Base-by-base conservation (phyloP, 371 early-diverging fungal species). In the Blastocladiella emersonii region DNA sequence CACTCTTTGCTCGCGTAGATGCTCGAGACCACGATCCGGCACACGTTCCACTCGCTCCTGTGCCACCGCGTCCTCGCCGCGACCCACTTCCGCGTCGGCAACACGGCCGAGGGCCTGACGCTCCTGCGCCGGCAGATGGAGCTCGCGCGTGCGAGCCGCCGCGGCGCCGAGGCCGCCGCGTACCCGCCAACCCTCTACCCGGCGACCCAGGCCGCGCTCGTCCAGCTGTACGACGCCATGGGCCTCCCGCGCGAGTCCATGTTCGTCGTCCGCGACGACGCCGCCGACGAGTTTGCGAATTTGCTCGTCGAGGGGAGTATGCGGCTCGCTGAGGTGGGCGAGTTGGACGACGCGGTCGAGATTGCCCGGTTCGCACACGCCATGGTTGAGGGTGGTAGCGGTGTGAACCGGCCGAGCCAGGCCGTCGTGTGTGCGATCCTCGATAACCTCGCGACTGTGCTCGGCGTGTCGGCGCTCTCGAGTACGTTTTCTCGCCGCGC, bases 41-140 rank as follows among this genome's bases (percentile, higher is more conserved):
- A 51, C 53, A 51, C 53, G 32, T 51, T 51, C 32, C 53, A 51
- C 53, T 51, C 53, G 30, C 27, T 51, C 30, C 53, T 30, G 32
- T 25, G 53, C 17, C 53, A 30, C 30, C 53, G 53, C 27, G 32
- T 51, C 3, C 32, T 51, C 15, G 27, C 53, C 30, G 19, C 30
- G 30, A 51, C 53, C 7, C 53, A 51, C 30, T 51, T 51, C 53
- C 27, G 53, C 3, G 8, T 30, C 32, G 53, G 53, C 30, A 30
- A 30, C 15, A 10, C 30, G 13, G 15, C 30, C 32, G 8, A 30
- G 32, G 53, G 53, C 53, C 53, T 51, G 13, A 23, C 53, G 0
- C 32, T 51, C 1, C 53, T 51, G 15, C 53, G 53, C 30, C 27
- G 53, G 32, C 30, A 51, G 30, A 51, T 51, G 15, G 53, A 51